Evolutionary conservation across 2,329 filamentous ascomycete species (phyloP).

Genomic region (Apiospora phragmitis): DNA sequence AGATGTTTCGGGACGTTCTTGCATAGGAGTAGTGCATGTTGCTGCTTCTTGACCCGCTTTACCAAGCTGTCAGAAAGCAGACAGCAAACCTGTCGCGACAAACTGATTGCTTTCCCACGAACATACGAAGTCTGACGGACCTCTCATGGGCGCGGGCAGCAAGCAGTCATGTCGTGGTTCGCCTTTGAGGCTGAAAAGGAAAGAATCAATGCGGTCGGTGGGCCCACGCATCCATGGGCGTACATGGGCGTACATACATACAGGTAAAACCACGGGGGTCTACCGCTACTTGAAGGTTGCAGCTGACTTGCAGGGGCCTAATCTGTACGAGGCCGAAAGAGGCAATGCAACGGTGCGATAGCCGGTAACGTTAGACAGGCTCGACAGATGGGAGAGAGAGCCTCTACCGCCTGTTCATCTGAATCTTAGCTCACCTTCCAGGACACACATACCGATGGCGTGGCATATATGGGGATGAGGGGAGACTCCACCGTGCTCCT

Average conservation of each 20-base stretch:
- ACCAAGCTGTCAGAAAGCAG: neutral
- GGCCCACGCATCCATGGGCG: neutral
- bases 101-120: neutral
- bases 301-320: neutral
- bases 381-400: neutral
- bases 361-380: neutral
- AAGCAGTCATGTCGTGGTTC: neutral
- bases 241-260: neutral
- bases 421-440: neutral
- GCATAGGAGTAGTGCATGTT: neutral
- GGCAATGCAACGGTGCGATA: neutral
- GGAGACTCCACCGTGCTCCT: neutral
- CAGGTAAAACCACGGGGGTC: neutral
- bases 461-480: slow-evolving; percentile 8
- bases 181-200: neutral
- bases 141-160: neutral
- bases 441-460: slow-evolving; percentile 4
- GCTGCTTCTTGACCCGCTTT: neutral
- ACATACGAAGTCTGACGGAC: neutral
- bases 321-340: neutral
- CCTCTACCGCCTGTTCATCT: slow-evolving; percentile 5
- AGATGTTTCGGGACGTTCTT: neutral
- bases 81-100: neutral
- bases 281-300: neutral
- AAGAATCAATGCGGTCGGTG: neutral